A percentile compares a stretch with the other conserved stretches of the same genome.
Evolutionary conservation across 2,329 filamentous ascomycete genomes (phyloP).

Genomic region (Spiromastix sp.): DNA sequence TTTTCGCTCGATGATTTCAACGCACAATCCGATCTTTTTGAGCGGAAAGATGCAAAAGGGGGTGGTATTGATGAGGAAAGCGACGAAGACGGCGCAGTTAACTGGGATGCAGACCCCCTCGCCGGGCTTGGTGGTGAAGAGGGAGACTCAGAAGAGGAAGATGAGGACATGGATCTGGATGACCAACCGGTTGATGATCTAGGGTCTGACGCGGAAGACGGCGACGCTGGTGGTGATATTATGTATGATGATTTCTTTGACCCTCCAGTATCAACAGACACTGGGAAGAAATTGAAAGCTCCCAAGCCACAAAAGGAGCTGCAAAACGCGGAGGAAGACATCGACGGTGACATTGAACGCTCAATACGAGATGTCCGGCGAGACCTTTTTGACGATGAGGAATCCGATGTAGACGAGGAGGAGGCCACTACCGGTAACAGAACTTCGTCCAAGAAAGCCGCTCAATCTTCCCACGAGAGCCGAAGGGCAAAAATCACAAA

Average conservation of each 20-base stretch:
- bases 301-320: background rate
- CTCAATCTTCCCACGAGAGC: conserved; percentile 68
- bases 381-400: conserved; percentile 76
- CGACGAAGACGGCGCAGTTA: conserved; percentile 69
- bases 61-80: conserved; percentile 64
- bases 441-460: conserved; percentile 13
- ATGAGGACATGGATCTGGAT: conserved; percentile 19
- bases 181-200: conserved; percentile 53
- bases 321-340: conserved; percentile 31
- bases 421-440: conserved; percentile 48
- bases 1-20: conserved; percentile 98
- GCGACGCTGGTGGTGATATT: conserved; percentile 78
- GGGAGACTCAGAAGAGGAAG: conserved; percentile 14
- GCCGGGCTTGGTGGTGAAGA: conserved; percentile 15
- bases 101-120: conserved; percentile 76
- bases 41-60: conserved; percentile 70
- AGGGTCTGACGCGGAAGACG: conserved; percentile 74
- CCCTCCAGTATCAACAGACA: conserved; percentile 63
- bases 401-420: conserved; percentile 44
- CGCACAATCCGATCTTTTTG: conserved; percentile 78
- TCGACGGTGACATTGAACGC: conserved; percentile 57
- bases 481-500: conserved; percentile 75
- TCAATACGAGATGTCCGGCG: conserved; percentile 80
- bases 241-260: conserved; percentile 93
- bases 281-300: conserved; percentile 33